Evolutionary conservation across 1,284 basidiomycete species (phyloP), one percentile per base, ranked within the genome.

Genomic region (Veloboletus limbatus): DNA sequence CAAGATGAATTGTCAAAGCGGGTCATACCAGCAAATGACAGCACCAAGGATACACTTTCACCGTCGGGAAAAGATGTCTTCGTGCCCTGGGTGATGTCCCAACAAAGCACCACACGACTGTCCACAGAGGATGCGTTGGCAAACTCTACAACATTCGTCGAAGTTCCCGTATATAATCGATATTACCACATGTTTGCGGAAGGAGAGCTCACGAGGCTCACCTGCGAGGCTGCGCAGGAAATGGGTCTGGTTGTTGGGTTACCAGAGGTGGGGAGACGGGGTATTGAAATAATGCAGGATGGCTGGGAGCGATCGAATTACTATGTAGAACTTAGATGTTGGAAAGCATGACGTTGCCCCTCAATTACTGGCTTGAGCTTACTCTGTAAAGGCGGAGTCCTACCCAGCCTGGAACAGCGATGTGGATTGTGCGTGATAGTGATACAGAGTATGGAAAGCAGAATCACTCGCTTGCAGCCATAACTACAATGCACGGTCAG

Each of bases 151-250:
- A 22, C 26, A 38, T 17, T 34, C 20, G n/a, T n/a, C 8, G 49
- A 49, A 13, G 47, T 40, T 24, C 51, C 54, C 14, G 75, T 88
- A 6, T 89, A 82, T 69, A 81, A 93, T 60, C 78, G 94, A 45
- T 97, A 96, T 62, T 97, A 97, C 62, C 95, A 97, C 63, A 87
- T 97, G 75, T 97, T 97, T 60, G 77, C 82, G 0, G 70, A 79
- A 45, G 88, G 85, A 18, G 94, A 97, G 65, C 74, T 97, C 42
- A 59, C 63, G 18, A 68, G 65, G 8, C 74, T 96, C 14, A 80
- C 88, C 2, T 52, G 56, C 14, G 69, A 76, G 26, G 91, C 92
- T 0, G 86, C 86, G 4, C 47, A 57, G 20, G 76, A 72, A 14
- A 69, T 92, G 49, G 81, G 74, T 0, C 68, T 91, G 30, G 48